Base-by-base conservation (phyloP, 345 rosid species). In the Litchi chinensis region DNA sequence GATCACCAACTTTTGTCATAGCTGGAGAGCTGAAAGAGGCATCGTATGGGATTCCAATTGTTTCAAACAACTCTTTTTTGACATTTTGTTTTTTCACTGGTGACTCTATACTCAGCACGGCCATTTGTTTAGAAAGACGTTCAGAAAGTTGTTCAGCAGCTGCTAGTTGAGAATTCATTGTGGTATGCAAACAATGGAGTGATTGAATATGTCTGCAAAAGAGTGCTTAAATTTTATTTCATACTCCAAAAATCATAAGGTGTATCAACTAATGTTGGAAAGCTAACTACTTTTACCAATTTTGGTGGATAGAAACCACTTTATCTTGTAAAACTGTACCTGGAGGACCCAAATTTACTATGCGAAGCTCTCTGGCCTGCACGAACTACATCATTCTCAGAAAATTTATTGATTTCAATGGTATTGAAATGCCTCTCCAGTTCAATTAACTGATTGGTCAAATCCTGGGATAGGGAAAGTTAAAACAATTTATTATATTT, bases 111-210 rank as follows among this genome's bases (percentile, higher is more conserved):
- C 88, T 90, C 89, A 96, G 82, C 73, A 82, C 66, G 74, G 86
- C 86, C 98, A 96, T 92, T 85, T 94, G 98, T 81, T 91, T 90
- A 37, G 97, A 90, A 44, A 96, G 98, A 74, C 88, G 81, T 52
- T 88, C 97, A 76, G 97, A 93, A 71, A 96, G 98, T 81, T 90
- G 91, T 82, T 94, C 93, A 24, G 98, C 98, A 85, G 91, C 97
- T 40, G 87, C 92, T 85, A 96, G 63, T 79, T 96, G 97, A 65
- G 95, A 93, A 79, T 70, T 85, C 89, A 88, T 87, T 48, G 97
- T 91, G 86, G 84, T 91, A 76, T 89, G 90, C 79, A 96, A 87
- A 84, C 90, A 85, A 78, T 90, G 92, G 82, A 96, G 79, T 74
- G 93, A 89, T 71, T 88, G 95, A 79, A 83, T 70, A 52, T 82